These are phyloP conservation scores for Dittrichia graveolens DNA, from an alignment of 129 eudicot genomes.

Conservation along the genomic window DNA sequence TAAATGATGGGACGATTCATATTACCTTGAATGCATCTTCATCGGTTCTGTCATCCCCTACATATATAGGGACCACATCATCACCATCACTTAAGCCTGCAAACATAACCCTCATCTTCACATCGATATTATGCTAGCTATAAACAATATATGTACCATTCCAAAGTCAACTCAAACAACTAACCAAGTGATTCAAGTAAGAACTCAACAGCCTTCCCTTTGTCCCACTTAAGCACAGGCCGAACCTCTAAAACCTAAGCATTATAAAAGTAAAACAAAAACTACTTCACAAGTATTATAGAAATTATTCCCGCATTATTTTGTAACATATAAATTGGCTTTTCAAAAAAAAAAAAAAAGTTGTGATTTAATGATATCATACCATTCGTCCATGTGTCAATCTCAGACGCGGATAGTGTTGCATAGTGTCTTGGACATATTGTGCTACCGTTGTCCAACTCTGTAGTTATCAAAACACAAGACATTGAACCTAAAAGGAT, in stretches of 20 bases:
- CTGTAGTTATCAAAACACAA: slow-evolving; percentile 37
- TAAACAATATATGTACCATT: neutral
- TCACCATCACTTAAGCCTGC: slow-evolving; percentile 72
- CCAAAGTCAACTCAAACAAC: slow-evolving; percentile 13
- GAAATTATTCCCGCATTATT: neutral
- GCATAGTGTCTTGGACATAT: slow-evolving; percentile 60
- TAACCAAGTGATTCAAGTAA: slow-evolving; percentile 85
- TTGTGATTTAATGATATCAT: neutral
- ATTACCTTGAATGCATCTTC: slow-evolving; percentile 98
- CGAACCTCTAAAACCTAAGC: slow-evolving; percentile 86
- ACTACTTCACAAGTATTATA: neutral
- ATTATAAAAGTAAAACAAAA: slow-evolving; percentile 6
- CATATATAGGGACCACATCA: slow-evolving; percentile 84
- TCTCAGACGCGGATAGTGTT: slow-evolving; percentile 71
- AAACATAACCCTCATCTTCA: slow-evolving; percentile 24
- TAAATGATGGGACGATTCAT: too few species aligned
- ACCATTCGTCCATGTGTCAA: slow-evolving; percentile 95
- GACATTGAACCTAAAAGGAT: neutral
- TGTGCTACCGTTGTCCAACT: slow-evolving; percentile 70
- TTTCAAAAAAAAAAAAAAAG: too few species aligned
- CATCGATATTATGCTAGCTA: slow-evolving; percentile 5
- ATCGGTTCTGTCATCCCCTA: slow-evolving; percentile 95
- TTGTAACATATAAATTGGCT: neutral
- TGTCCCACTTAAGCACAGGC: slow-evolving; percentile 92
- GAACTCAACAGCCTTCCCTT: slow-evolving; percentile 96